These are phyloP conservation scores for Rhynchospora tenuis DNA, from an alignment of 176 grass and related monocot species.

Conservation along the genomic window DNA sequence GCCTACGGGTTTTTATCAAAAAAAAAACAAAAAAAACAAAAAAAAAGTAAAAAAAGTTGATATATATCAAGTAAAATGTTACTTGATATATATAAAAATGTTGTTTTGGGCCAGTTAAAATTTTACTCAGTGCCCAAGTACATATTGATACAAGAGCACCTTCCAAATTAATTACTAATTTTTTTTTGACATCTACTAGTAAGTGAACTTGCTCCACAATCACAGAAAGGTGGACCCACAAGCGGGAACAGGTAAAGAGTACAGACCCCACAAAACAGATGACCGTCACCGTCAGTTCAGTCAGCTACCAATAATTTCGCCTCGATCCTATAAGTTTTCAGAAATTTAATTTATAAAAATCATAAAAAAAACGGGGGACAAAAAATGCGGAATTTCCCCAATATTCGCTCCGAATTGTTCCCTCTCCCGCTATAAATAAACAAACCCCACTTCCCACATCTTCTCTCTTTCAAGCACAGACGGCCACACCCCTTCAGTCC, in stretches of 20 bases:
- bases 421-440: slow-evolving; percentile 26
- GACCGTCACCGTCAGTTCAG: background rate
- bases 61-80: too few species aligned
- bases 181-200: too few species aligned
- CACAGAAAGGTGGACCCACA: background rate
- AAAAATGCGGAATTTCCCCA: background rate
- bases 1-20: too few species aligned
- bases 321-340: background rate
- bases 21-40: too few species aligned
- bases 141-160: too few species aligned
- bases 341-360: background rate
- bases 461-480: background rate
- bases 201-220: background rate
- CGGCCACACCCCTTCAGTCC: background rate
- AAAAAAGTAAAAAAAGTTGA: too few species aligned
- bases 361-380: background rate
- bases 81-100: too few species aligned
- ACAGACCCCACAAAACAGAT: background rate
- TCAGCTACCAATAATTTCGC: background rate
- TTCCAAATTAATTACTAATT: too few species aligned
- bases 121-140: too few species aligned
- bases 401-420: slow-evolving; percentile 17
- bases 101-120: background rate
- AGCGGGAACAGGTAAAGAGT: too few species aligned
- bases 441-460: background rate